A percentile compares a stretch with the other conserved stretches of the same genome.
These are phyloP conservation scores for Gypsophila paniculata DNA, from an alignment of 179 eudicot genomes.

Conservation along the genomic window DNA sequence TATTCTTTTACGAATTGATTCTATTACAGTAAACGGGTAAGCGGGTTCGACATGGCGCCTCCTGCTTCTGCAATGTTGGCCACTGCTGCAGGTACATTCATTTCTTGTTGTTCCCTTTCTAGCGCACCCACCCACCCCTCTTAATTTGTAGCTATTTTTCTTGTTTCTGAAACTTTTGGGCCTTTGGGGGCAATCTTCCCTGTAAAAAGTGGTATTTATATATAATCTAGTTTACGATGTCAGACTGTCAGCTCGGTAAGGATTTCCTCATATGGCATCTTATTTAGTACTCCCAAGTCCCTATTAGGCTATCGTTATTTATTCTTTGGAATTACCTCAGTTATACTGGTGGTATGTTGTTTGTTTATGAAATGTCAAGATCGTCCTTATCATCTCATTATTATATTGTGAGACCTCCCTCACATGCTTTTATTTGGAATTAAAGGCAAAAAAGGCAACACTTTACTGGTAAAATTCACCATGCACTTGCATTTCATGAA, in stretches of 20 bases:
- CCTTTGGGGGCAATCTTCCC: not conserved
- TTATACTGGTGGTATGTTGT: not conserved
- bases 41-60: slow-evolving; percentile 99
- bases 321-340: not conserved
- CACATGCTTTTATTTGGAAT: not conserved
- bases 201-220: not conserved
- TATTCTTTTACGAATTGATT: not conserved
- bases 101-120: not conserved
- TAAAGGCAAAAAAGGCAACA: not conserved
- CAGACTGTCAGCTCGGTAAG: slow-evolving; percentile 9
- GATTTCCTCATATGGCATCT: not conserved
- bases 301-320: no score
- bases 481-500: not conserved
- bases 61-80: slow-evolving; percentile 77
- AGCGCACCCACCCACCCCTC: not conserved
- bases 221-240: not conserved
- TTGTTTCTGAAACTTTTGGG: not conserved
- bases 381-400: not conserved
- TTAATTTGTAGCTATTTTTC: not conserved
- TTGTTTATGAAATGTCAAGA: no score
- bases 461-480: not conserved
- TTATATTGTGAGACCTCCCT: not conserved
- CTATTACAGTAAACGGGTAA: slow-evolving; percentile 79
- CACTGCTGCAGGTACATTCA: slow-evolving; percentile 53
- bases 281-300: not conserved